phyloP scores from a whole-genome alignment of 306 rosid species.

The Biancaea sappan region DNA sequence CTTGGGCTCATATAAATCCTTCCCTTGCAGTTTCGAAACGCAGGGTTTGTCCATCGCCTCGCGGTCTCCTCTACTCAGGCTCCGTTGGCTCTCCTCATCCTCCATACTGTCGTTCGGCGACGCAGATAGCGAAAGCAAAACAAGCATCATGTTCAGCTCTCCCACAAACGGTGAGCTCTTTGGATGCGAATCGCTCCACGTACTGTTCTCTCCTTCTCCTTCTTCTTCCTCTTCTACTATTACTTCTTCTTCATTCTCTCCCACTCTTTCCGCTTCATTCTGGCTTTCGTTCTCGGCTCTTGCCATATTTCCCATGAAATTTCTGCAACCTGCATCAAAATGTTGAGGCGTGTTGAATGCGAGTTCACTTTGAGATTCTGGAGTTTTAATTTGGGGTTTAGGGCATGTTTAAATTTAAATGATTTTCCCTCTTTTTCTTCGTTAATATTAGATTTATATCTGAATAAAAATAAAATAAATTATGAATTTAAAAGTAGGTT shows the following conservation, averaged over 20 bases:
- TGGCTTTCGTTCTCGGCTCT: too few species aligned
- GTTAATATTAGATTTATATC: too few species aligned
- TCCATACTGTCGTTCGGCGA: background rate
- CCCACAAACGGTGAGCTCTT: background rate
- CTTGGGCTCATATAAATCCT: conserved; percentile 22
- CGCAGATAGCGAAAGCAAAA: conserved; percentile 36
- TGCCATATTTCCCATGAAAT: background rate
- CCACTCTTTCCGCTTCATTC: too few species aligned
- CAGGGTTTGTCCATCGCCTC: conserved; percentile 11
- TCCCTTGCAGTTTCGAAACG: conserved; percentile 4
- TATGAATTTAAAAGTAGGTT: too few species aligned
- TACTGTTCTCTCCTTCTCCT: background rate
- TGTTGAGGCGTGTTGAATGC: too few species aligned
- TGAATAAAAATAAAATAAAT: too few species aligned
- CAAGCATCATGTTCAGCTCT: conserved; percentile 38
- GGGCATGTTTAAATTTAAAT: too few species aligned
- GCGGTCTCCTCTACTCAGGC: background rate
- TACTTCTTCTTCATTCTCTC: background rate
- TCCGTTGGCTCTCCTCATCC: background rate
- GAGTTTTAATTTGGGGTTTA: too few species aligned
- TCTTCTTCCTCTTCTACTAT: background rate
- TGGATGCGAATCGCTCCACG: background rate
- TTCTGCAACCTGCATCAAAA: too few species aligned
- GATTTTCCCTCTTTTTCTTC: too few species aligned
- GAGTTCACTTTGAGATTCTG: too few species aligned